These are phyloP conservation scores for Cyclotella baltica DNA, from an alignment of 108 stramenopile genomes.

Conservation along the genomic window DNA sequence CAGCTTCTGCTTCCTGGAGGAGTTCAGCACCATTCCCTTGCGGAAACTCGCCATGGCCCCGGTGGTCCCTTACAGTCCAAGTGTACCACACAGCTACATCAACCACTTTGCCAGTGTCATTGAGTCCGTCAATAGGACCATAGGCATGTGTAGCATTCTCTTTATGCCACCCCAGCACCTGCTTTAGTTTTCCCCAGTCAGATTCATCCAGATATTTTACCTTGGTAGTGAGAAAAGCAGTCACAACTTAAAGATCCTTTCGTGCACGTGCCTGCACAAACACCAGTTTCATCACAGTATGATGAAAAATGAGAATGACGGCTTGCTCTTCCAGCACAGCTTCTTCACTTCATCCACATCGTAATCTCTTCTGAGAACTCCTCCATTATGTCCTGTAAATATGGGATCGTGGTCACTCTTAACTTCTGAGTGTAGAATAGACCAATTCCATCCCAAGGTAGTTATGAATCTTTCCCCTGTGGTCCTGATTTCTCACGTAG, in stretches of 20 bases:
- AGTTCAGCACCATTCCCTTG: neutral
- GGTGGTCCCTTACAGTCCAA: conserved; percentile 13
- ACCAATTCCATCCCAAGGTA: conserved; percentile 22
- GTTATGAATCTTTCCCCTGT: conserved; percentile 11
- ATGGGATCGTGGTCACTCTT: conserved; percentile 33
- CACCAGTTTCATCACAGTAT: neutral
- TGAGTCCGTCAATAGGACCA: neutral
- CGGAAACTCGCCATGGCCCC: conserved; percentile 12
- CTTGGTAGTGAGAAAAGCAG: conserved; percentile 12
- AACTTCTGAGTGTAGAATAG: conserved; percentile 12
- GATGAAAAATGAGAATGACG: neutral
- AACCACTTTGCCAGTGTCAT: conserved; percentile 40
- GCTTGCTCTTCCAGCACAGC: neutral
- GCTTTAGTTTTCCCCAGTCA: conserved; percentile 2
- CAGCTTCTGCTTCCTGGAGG: conserved; percentile 56
- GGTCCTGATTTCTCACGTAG: conserved; percentile 4
- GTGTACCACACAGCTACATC: conserved; percentile 55
- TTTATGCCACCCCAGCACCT: conserved; percentile 3
- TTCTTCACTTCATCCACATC: neutral
- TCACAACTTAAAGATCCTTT: neutral
- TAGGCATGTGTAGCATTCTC: neutral
- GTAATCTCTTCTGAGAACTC: conserved; percentile 7
- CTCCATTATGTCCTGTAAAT: conserved; percentile 34
- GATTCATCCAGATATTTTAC: conserved; percentile 5
- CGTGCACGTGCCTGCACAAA: neutral